Conservation (phyloP, 352 stramenopile species). For the Bremia lactucae region DNA sequence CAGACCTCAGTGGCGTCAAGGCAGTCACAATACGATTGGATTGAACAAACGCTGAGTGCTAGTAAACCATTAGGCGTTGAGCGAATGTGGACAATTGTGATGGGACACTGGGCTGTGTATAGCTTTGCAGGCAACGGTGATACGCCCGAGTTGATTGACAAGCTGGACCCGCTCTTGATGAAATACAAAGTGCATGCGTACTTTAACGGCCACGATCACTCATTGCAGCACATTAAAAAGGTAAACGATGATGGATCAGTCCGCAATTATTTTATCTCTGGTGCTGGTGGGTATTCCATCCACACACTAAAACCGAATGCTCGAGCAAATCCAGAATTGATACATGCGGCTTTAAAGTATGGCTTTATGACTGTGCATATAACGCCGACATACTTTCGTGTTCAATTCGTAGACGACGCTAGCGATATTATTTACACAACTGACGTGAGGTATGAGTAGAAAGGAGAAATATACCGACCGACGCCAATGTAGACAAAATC, state of each 20-base stretch:
- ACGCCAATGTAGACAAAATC: conserved; percentile 14
- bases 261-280: conserved; percentile 73
- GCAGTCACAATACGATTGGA: conserved; percentile 65
- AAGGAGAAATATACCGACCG: neutral
- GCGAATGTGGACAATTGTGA: conserved; percentile 78
- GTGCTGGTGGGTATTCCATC: conserved; percentile 63
- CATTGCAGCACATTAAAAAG: conserved; percentile 69
- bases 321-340: conserved; percentile 51
- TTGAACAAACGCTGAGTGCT: conserved; percentile 48
- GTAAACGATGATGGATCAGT: conserved; percentile 24
- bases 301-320: conserved; percentile 59
- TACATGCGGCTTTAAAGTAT: conserved; percentile 75
- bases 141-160: conserved; percentile 63
- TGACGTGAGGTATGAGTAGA: conserved; percentile 42
- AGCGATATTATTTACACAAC: conserved; percentile 76
- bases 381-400: conserved; percentile 51
- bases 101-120: conserved; percentile 80
- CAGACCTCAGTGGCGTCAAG: conserved; percentile 54
- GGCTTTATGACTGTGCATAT: conserved; percentile 78
- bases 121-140: conserved; percentile 76
- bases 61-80: conserved; percentile 53
- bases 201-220: conserved; percentile 83
- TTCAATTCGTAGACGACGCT: conserved; percentile 59
- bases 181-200: conserved; percentile 83
- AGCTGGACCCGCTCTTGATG: conserved; percentile 57